phyloP scores from a whole-genome alignment of 2,329 filamentous ascomycete genomes.

The Colletotrichum noveboracense region DNA sequence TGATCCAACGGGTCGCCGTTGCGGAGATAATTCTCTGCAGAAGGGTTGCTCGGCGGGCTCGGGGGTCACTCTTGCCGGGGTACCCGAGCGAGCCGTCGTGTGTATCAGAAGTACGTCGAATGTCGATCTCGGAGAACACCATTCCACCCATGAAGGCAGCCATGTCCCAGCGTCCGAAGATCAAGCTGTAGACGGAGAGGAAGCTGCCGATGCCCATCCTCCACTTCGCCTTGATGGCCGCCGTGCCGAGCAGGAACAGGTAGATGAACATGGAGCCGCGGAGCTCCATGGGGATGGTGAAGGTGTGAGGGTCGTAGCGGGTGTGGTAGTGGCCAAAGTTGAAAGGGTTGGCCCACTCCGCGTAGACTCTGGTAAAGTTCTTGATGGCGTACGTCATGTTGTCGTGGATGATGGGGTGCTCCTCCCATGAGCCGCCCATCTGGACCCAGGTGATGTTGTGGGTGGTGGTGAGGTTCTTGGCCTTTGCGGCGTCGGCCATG shows the following conservation, averaged over 20 bases:
- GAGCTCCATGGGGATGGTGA: slow-evolving; percentile 47
- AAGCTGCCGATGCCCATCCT: slow-evolving; percentile 32
- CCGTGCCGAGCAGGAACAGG: slow-evolving; percentile 43
- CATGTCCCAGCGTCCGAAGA: slow-evolving; percentile 44
- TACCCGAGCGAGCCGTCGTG: slow-evolving; percentile 20
- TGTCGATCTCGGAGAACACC: slow-evolving; percentile 41
- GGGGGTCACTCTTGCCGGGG: slow-evolving; percentile 9
- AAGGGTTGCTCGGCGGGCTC: neutral
- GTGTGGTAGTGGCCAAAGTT: slow-evolving; percentile 43
- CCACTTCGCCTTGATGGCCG: slow-evolving; percentile 39
- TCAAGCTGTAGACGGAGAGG: slow-evolving; percentile 37
- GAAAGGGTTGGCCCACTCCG: slow-evolving; percentile 47
- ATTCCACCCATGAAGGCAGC: slow-evolving; percentile 42
- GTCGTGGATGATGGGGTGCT: slow-evolving; percentile 43
- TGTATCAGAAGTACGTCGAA: slow-evolving; percentile 25
- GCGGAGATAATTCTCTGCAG: slow-evolving; percentile 18
- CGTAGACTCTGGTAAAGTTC: slow-evolving; percentile 41
- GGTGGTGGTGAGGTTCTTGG: slow-evolving; percentile 41
- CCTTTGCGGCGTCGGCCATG: slow-evolving; percentile 22
- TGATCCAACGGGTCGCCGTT: slow-evolving; percentile 29
- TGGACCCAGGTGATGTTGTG: slow-evolving; percentile 37
- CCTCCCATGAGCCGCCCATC: slow-evolving; percentile 46
- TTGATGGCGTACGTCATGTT: slow-evolving; percentile 41
- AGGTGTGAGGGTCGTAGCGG: slow-evolving; percentile 46
- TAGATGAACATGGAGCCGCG: slow-evolving; percentile 46